phyloP scores from a whole-genome alignment of 192 early-diverging fungal species.

The Cladochytrium replicatum region DNA sequence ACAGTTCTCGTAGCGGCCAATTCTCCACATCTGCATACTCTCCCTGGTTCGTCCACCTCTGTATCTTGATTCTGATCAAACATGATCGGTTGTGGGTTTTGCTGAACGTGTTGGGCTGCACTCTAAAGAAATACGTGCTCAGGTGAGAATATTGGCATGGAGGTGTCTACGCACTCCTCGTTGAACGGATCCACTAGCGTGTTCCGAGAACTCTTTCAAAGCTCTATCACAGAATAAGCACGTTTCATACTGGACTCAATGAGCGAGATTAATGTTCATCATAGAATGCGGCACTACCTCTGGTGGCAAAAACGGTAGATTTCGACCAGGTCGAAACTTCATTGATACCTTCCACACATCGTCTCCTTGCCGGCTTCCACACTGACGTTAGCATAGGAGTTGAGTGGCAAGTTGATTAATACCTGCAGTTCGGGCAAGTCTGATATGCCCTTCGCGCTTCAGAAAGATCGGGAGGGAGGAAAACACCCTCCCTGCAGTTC shows the following conservation, averaged over 20 bases:
- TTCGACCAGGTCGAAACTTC: constrained; percentile 16
- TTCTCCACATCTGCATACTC: not conserved
- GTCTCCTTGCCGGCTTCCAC: not conserved
- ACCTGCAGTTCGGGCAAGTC: constrained; percentile 18
- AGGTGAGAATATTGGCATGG: too few relatives aligned
- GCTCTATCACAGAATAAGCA: not conserved
- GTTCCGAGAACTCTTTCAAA: too few relatives aligned
- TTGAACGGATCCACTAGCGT: too few relatives aligned
- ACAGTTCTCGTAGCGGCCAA: not conserved
- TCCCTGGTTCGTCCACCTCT: not conserved
- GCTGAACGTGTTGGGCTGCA: too few relatives aligned
- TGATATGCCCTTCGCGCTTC: constrained; percentile 7
- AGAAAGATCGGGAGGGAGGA: constrained; percentile 20
- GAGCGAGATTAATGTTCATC: constrained; percentile 14
- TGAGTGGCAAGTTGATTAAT: not conserved
- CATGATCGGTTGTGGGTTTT: not conserved
- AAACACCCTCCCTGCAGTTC: constrained; percentile 28
- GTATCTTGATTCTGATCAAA: not conserved
- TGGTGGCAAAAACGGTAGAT: constrained; percentile 16
- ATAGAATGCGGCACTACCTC: constrained; percentile 23
- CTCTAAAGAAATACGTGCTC: too few relatives aligned
- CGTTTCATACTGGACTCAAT: not conserved
- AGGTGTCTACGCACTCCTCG: too few relatives aligned
- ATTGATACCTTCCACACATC: constrained; percentile 20
- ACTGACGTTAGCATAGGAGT: not conserved